Percentiles rank a stretch among this genome's conserved stretches.
Evolutionary conservation across 1,284 basidiomycete genomes (phyloP).

Genomic region (Heterobasidion annosum): DNA sequence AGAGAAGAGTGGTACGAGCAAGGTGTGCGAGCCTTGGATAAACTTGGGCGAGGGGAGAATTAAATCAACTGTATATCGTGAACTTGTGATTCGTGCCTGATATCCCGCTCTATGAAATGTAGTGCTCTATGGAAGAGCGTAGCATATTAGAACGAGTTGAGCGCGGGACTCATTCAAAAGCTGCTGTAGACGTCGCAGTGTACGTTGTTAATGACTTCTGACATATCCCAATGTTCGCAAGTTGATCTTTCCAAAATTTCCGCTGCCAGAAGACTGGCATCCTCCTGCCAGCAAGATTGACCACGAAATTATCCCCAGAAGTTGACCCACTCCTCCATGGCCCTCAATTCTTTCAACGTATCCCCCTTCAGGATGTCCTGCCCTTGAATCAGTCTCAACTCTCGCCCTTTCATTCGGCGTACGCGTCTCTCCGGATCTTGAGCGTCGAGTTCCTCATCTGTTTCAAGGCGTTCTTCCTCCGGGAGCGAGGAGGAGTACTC

Average conservation of each 20-base stretch:
- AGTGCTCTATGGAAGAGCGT: too few relatives aligned
- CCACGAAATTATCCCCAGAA: slow-evolving; percentile 24
- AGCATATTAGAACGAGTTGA: too few relatives aligned
- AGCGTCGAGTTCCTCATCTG: slow-evolving; percentile 69
- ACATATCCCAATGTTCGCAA: too few relatives aligned
- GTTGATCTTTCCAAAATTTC: too few relatives aligned
- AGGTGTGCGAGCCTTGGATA: slow-evolving; percentile 75
- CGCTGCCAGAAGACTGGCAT: too few relatives aligned
- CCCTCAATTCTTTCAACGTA: slow-evolving; percentile 16
- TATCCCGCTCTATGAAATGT: not conserved
- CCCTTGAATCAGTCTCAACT: slow-evolving; percentile 74
- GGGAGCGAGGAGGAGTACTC: slow-evolving; percentile 46
- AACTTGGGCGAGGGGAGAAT: slow-evolving; percentile 65
- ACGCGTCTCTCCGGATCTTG: slow-evolving; percentile 56
- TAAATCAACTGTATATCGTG: slow-evolving; percentile 10
- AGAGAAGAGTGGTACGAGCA: slow-evolving; percentile 92
- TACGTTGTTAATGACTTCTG: too few relatives aligned
- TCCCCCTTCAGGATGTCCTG: slow-evolving; percentile 43
- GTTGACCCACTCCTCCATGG: slow-evolving; percentile 27
- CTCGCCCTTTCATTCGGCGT: slow-evolving; percentile 71
- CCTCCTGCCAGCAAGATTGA: too few relatives aligned
- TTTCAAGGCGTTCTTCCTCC: slow-evolving; percentile 41
- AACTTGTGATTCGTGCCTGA: not conserved
- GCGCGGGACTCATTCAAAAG: too few relatives aligned
- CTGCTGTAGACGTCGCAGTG: too few relatives aligned